Conservation (phyloP, 2,329 filamentous ascomycete genomes). For the Teratosphaeria gauchensis region DNA sequence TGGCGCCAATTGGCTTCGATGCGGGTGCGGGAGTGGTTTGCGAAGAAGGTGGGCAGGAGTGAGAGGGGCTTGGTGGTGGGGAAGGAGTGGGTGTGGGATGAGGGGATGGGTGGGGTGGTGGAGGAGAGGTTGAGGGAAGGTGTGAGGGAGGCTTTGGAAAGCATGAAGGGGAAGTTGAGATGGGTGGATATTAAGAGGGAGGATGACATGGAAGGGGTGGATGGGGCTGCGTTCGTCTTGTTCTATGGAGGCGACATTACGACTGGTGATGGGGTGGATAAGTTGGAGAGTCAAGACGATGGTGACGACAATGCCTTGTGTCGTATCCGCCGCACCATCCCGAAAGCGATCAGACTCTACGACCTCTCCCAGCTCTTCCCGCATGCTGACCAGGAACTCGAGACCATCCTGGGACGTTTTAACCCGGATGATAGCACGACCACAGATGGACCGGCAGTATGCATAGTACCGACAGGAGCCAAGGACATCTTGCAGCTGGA, state of each 20-base stretch:
- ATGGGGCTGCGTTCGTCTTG: not conserved
- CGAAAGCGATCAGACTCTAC: not conserved
- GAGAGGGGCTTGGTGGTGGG: not conserved
- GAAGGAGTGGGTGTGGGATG: conserved; percentile 19
- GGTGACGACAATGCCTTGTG: not conserved
- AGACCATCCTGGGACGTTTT: not conserved
- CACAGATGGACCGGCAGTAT: not conserved
- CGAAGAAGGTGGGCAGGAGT: not conserved
- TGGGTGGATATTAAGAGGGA: not conserved
- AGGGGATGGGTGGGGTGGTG: conserved; percentile 48
- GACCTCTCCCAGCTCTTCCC: not conserved
- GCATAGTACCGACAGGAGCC: not conserved
- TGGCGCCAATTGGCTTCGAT: conserved; percentile 6
- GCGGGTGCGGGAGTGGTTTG: conserved; percentile 7
- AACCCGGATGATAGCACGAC: not conserved
- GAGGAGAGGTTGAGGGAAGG: conserved; percentile 42
- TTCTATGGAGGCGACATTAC: not conserved
- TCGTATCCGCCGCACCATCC: not conserved
- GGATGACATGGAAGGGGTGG: not conserved
- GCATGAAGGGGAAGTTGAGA: conserved; percentile 9
- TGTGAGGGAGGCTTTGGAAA: conserved; percentile 39
- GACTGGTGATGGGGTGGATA: too few relatives aligned
- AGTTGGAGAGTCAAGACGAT: not conserved
- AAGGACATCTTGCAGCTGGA: not conserved
- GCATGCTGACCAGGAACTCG: not conserved